Evolutionary conservation across 2,329 filamentous ascomycete genomes (phyloP).

Genomic region (Penicillium sclerotigenum): DNA sequence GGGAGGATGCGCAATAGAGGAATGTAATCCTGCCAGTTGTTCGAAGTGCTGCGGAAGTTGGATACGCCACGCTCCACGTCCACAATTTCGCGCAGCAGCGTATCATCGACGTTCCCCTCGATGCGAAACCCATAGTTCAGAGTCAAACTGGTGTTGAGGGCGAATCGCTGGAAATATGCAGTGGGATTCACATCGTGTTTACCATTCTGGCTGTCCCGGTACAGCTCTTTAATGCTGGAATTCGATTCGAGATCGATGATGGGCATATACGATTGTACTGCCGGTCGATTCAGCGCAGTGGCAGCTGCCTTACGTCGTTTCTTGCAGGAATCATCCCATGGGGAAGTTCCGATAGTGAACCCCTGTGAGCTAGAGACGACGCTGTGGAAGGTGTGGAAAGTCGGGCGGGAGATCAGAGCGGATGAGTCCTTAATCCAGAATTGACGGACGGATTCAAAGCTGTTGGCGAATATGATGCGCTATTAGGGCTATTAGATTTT

Average conservation of each 20-base stretch:
- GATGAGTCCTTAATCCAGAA: constrained; percentile 79
- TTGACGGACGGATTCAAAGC: constrained; percentile 67
- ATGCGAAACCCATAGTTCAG: constrained; percentile 79
- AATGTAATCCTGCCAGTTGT: constrained; percentile 85
- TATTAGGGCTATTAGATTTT: constrained; percentile 24
- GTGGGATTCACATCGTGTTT: constrained; percentile 65
- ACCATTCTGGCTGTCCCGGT: constrained; percentile 62
- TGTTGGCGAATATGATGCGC: constrained; percentile 74
- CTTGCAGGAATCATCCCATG: constrained; percentile 81
- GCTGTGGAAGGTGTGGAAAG: constrained; percentile 75
- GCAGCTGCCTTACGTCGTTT: constrained; percentile 72
- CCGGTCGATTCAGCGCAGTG: constrained; percentile 72
- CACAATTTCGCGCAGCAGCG: constrained; percentile 68
- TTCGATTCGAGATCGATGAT: constrained; percentile 75
- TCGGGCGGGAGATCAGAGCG: constrained; percentile 72
- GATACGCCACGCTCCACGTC: constrained; percentile 72
- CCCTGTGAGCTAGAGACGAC: constrained; percentile 74
- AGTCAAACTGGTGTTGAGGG: constrained; percentile 72
- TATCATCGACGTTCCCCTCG: constrained; percentile 64
- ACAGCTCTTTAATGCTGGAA: constrained; percentile 68
- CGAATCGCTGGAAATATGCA: constrained; percentile 70
- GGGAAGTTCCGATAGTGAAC: constrained; percentile 78
- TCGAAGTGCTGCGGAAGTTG: constrained; percentile 73
- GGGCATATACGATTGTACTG: constrained; percentile 75
- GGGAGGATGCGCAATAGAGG: constrained; percentile 66